A percentile compares a stretch with the other conserved stretches of the same genome.
Evolutionary conservation across 106 monocot genomes (phyloP).

Genomic region (Dendrobium chrysotoxum): DNA sequence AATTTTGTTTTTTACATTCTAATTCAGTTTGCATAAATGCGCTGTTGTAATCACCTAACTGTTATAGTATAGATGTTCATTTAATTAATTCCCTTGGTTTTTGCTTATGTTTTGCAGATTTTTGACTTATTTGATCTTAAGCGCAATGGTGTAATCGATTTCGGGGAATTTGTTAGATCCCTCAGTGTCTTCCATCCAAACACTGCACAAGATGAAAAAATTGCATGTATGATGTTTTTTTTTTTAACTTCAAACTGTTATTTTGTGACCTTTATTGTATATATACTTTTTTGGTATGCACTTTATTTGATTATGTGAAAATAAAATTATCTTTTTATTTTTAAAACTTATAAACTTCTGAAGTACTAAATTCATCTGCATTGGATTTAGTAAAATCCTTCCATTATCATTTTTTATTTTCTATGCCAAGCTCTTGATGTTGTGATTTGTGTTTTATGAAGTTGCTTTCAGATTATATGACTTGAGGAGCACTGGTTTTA

Average conservation of each 20-base stretch:
- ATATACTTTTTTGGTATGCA: not conserved
- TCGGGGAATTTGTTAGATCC: slow-evolving; percentile 87
- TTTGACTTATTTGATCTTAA: slow-evolving; percentile 83
- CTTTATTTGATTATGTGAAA: not conserved
- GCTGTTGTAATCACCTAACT: not conserved
- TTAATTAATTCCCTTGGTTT: not conserved
- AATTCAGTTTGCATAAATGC: not conserved
- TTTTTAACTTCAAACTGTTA: not conserved
- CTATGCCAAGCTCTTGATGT: not conserved
- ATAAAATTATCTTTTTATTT: not conserved
- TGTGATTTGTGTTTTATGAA: slow-evolving; percentile 16
- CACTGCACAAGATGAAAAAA: slow-evolving; percentile 51
- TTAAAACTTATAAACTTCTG: not conserved
- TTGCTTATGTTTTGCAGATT: slow-evolving; percentile 33
- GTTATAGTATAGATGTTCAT: not conserved
- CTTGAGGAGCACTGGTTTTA: slow-evolving; percentile 57
- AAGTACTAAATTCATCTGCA: not conserved
- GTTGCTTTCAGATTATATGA: slow-evolving; percentile 80
- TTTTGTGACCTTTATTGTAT: not conserved
- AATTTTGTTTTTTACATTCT: not conserved
- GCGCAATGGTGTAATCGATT: slow-evolving; percentile 79
- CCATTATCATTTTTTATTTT: not conserved
- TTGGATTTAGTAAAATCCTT: not conserved
- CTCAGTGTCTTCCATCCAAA: slow-evolving; percentile 82
- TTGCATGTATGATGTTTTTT: slow-evolving; percentile 44